Evolutionary conservation across 208 protist species (phyloP), one percentile per base, ranked within the genome.

Genomic region (Trypanosoma rangeli): DNA sequence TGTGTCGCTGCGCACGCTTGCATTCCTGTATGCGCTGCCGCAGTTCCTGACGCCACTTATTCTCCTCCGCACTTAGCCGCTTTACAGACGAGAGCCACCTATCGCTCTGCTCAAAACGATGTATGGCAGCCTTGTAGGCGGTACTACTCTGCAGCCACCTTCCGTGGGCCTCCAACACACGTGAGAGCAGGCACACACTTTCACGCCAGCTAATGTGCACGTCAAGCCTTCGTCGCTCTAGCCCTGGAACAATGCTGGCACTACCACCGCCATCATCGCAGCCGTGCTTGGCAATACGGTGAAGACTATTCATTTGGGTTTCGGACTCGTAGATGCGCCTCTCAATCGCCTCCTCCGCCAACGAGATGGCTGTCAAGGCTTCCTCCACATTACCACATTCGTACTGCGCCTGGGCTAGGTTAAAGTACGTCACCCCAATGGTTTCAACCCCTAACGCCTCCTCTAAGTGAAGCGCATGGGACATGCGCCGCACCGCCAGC

Each of bases 371-470:
- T 22, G 37, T 66, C 52, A 92, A 59, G 16, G 84, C 86, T 20
- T 80, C 75, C 3, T 70, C 54, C 22, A 70, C 18, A 39, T 74
- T 58, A 22, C 64, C 61, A 39, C 79, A 69, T 46, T 79, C 82
- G 70, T 85, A 80, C 62, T 86, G 76, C 2, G 80, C 52, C 64
- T 94, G 86, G 12, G 89, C 89, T 20, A 89, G 68, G 76, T 92
- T 94, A 66, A 94, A 88, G 70, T 87, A 87, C 2, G 89, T 94
- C 44, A 94, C 85, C 42, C 84, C 84, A 33, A 92, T 86, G 15
- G 79, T 89, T 15, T 76, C 64, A 20, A 85, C 82, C 53, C 58
- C 33, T 53, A 90, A 73, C 33, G 76, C 46, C 62, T 87, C 82
- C 65, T 94, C 89, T 22, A 92, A 42, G 42, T 74, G 61, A 37